These are phyloP conservation scores for Rhynchospora pubera DNA, from an alignment of 176 grass and related monocot genomes.

Conservation along the genomic window DNA sequence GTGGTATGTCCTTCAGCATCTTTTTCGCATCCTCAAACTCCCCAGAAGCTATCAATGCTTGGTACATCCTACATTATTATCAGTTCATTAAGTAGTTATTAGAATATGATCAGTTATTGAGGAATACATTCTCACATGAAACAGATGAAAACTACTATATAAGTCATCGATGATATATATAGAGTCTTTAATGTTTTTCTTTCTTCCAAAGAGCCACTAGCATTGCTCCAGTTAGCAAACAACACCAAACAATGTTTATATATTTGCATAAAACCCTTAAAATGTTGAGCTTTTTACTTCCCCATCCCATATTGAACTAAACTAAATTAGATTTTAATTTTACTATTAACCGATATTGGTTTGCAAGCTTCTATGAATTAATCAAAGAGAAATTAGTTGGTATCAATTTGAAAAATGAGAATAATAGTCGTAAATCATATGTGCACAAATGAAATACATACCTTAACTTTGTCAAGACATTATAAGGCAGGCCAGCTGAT, in stretches of 20 bases:
- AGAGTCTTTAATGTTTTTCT: not conserved
- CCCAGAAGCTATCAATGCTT: conserved; percentile 55
- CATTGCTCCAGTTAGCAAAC: not conserved
- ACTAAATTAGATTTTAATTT: conserved; percentile 2
- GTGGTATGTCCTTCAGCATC: conserved; percentile 37
- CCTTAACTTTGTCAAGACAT: conserved; percentile 75
- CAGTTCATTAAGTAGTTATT: conserved; percentile 1
- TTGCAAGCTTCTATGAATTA: not conserved
- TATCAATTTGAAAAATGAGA: not conserved
- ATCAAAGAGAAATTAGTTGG: not conserved
- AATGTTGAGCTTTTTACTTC: conserved; percentile 6
- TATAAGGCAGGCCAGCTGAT: conserved; percentile 56
- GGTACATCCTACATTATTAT: conserved; percentile 66
- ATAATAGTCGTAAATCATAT: not conserved
- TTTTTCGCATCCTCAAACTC: conserved; percentile 30
- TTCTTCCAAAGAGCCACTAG: not conserved
- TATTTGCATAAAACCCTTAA: not conserved
- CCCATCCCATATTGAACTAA: conserved; percentile 12
- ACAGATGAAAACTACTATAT: not conserved
- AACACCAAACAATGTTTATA: not conserved
- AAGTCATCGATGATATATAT: not conserved
- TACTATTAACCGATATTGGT: not conserved
- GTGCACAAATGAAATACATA: conserved; percentile 30
- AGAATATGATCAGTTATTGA: not conserved
- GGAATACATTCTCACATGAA: not conserved